Evolutionary conservation across 306 rosid species (phyloP).

Genomic region (Sicyos edulis): DNA sequence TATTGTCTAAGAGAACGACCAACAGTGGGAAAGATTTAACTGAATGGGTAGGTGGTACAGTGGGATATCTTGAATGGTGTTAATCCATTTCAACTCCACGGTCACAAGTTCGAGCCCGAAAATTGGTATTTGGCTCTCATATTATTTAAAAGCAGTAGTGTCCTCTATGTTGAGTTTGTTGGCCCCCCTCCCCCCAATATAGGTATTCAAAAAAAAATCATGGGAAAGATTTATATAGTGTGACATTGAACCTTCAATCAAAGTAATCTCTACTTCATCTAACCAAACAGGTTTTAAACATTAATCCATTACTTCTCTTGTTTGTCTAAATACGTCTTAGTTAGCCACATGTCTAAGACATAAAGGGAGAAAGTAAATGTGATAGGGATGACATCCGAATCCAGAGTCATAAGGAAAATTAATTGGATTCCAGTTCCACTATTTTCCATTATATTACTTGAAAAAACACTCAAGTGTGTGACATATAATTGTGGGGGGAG

Average conservation of each 20-base stretch:
- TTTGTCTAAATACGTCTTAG: too few relatives aligned
- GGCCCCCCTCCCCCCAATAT: too few relatives aligned
- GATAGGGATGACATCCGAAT: too few relatives aligned
- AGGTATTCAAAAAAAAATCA: too few relatives aligned
- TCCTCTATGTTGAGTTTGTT: too few relatives aligned
- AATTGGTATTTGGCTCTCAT: too few relatives aligned
- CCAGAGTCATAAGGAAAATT: not conserved
- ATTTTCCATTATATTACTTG: not conserved
- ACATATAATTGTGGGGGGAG: not conserved
- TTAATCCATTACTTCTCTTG: not conserved
- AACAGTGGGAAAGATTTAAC: not conserved
- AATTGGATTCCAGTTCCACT: not conserved
- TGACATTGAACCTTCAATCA: not conserved
- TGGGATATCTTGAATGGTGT: too few relatives aligned
- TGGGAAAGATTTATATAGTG: not conserved
- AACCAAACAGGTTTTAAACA: not conserved
- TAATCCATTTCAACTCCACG: too few relatives aligned
- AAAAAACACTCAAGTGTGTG: not conserved
- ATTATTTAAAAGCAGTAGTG: too few relatives aligned
- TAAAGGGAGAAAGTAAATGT: not conserved
- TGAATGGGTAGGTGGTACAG: too few relatives aligned
- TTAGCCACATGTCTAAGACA: too few relatives aligned
- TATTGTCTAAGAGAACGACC: not conserved
- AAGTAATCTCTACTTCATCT: not conserved
- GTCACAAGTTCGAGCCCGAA: too few relatives aligned